Evolutionary conservation across 345 rosid species (phyloP).

Genomic region (Salix exigua): DNA sequence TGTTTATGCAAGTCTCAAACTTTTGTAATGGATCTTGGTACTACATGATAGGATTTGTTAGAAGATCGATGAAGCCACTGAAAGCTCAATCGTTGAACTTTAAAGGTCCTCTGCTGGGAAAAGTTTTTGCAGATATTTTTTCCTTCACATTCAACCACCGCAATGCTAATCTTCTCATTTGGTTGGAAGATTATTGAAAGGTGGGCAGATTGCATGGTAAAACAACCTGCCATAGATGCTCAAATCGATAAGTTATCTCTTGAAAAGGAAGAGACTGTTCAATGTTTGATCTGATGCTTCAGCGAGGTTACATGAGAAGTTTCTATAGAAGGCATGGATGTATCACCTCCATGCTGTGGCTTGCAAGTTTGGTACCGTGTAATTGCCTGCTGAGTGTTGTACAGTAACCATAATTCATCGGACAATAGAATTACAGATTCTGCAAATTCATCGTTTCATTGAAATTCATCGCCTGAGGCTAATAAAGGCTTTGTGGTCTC

Average conservation of each 20-base stretch:
- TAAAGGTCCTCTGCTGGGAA: constrained; percentile 38
- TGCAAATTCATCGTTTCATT: too few relatives aligned
- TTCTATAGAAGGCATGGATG: neutral
- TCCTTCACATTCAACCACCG: neutral
- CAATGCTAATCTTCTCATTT: neutral
- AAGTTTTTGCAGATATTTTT: neutral
- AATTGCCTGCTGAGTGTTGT: neutral
- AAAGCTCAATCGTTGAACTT: constrained; percentile 69
- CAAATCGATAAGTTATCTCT: constrained; percentile 34
- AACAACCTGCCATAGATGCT: constrained; percentile 62
- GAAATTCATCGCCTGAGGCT: too few relatives aligned
- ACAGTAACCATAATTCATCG: neutral
- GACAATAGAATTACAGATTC: neutral
- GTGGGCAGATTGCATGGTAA: constrained; percentile 83
- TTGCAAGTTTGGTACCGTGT: neutral
- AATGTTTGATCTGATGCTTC: neutral
- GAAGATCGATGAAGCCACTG: constrained; percentile 69
- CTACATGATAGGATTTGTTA: constrained; percentile 40
- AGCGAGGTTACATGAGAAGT: too few relatives aligned
- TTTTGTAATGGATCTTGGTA: neutral
- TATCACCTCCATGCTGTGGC: neutral
- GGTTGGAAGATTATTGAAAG: constrained; percentile 46
- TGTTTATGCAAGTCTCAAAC: neutral
- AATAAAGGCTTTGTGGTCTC: too few relatives aligned
- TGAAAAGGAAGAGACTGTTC: neutral